Percentiles rank a stretch among this genome's conserved stretches.
Conservation (phyloP, 75 land plant species). For the Selaginella moellendorffii region DNA sequence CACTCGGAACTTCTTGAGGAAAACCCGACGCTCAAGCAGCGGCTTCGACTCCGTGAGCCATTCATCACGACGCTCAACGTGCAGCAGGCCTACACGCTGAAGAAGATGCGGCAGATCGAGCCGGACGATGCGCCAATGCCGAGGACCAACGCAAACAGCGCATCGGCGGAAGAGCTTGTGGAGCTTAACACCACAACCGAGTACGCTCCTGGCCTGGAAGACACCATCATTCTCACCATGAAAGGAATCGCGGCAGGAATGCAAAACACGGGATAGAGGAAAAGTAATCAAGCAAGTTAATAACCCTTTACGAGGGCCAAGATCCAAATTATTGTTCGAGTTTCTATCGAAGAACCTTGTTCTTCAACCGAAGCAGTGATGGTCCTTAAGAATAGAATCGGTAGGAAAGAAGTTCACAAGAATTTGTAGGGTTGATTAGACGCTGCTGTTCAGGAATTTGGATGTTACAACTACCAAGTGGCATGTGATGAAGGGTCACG, state of each 20-base stretch:
- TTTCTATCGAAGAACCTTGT: no score
- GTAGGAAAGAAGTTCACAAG: no score
- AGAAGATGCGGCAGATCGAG: slow-evolving; percentile 30
- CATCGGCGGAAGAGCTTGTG: slow-evolving; percentile 12
- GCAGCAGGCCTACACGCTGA: slow-evolving; percentile 74
- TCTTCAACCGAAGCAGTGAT: no score
- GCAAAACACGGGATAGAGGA: slow-evolving; percentile 33
- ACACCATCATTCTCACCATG: slow-evolving; percentile 37
- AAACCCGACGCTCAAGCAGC: slow-evolving; percentile 16
- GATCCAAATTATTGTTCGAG: no score
- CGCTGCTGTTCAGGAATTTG: no score
- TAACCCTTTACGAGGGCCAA: no score
- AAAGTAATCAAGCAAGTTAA: no score
- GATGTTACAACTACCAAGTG: no score
- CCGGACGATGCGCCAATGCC: neutral
- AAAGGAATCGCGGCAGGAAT: slow-evolving; percentile 41
- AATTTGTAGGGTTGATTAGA: no score
- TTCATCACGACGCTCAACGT: slow-evolving; percentile 87
- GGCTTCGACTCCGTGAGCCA: slow-evolving; percentile 11
- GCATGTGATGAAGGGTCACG: no score
- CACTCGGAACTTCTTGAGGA: slow-evolving; percentile 8
- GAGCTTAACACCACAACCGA: slow-evolving; percentile 15
- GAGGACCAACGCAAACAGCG: neutral
- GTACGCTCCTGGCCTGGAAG: slow-evolving; percentile 36
- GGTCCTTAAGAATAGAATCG: no score